phyloP scores from a whole-genome alignment of 805 yeast species.

The Kluyveromyces siamensis region DNA sequence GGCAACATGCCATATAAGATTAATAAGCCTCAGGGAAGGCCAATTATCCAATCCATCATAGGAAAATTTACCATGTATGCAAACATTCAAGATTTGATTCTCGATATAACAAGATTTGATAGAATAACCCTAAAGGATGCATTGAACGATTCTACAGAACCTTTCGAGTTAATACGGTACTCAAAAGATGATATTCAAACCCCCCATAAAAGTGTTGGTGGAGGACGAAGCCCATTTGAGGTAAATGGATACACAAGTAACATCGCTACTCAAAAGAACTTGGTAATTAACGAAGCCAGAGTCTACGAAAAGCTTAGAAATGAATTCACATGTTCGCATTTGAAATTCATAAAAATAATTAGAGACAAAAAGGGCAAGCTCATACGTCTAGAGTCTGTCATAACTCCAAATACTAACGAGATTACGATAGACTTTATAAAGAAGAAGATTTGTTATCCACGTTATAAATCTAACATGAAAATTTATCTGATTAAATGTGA shows the following conservation, averaged over 20 bases:
- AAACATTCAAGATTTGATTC: constrained; percentile 1
- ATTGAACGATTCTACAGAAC: not conserved
- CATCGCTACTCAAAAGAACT: not conserved
- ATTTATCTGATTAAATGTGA: constrained; percentile 1
- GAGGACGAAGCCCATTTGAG: not conserved
- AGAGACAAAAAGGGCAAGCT: constrained; percentile 2
- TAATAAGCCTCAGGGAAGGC: constrained; percentile 3
- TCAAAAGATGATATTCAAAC: not conserved
- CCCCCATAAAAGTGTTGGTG: not conserved
- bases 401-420: not conserved
- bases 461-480: constrained; percentile 5
- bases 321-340: not conserved
- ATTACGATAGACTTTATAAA: constrained; percentile 4
- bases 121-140: constrained; percentile 2
- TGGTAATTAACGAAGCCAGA: constrained; percentile 1
- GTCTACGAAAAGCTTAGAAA: constrained; percentile 3
- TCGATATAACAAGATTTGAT: constrained; percentile 2
- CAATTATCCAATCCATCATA: constrained; percentile 2
- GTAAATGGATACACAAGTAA: not conserved
- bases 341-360: constrained; percentile 1
- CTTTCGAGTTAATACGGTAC: constrained; percentile 1
- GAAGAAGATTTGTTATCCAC: constrained; percentile 5
- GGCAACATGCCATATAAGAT: not conserved
- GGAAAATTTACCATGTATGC: constrained; percentile 3
- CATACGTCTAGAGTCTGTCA: constrained; percentile 3